Percentiles rank a stretch among this genome's conserved stretches.
These are phyloP conservation scores for Cordia subcordata DNA, from an alignment of 257 asterid species.

Conservation along the genomic window DNA sequence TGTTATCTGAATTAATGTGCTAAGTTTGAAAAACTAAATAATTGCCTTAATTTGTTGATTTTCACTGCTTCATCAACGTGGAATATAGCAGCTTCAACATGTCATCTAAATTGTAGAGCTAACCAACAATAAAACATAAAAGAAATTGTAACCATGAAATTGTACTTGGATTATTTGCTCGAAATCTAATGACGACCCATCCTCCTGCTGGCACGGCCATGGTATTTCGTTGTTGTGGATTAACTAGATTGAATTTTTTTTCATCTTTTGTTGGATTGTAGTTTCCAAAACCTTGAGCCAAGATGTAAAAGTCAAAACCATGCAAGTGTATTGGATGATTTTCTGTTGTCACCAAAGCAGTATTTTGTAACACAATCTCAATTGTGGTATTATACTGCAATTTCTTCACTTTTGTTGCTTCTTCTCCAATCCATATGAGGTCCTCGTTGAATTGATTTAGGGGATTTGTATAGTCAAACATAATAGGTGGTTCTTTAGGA, in stretches of 20 bases:
- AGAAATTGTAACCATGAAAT: too few relatives aligned
- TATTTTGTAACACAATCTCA: conserved; percentile 20
- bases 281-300: conserved; percentile 10
- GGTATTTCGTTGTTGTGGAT: conserved; percentile 24
- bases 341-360: conserved; percentile 14
- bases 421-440: not conserved
- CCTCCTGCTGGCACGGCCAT: conserved; percentile 28
- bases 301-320: conserved; percentile 12
- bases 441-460: not conserved
- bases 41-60: too few relatives aligned
- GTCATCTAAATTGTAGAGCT: too few relatives aligned
- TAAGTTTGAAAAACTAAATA: too few relatives aligned
- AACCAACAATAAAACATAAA: too few relatives aligned
- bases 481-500: not conserved
- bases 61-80: too few relatives aligned
- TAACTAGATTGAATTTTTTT: conserved; percentile 15
- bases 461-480: not conserved
- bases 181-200: conserved; percentile 13
- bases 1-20: too few relatives aligned
- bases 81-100: too few relatives aligned
- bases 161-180: conserved; percentile 14
- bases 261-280: conserved; percentile 19
- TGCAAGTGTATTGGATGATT: conserved; percentile 23
- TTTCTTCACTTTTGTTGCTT: conserved; percentile 7
- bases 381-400: conserved; percentile 18